Evolutionary conservation across 75 land plant species (phyloP).

Genomic region (Pinus taeda): DNA sequence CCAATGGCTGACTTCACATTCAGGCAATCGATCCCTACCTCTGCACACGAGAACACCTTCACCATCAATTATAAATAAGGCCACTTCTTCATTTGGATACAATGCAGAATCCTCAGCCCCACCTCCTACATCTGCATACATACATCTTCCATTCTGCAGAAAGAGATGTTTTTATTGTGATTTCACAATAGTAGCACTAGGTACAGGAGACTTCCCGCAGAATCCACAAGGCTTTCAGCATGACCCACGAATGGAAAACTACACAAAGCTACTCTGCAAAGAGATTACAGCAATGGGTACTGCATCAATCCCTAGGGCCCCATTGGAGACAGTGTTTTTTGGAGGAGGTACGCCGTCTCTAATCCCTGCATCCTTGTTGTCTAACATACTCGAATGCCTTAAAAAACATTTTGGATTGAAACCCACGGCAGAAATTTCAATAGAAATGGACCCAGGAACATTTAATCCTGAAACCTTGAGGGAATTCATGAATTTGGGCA

Average conservation of each 20-base stretch:
- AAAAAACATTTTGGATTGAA: conserved; percentile 47
- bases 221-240: conserved; percentile 10
- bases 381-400: conserved; percentile 45
- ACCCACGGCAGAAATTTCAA: conserved; percentile 63
- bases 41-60: neutral
- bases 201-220: conserved; percentile 30
- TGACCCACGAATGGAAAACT: conserved; percentile 69
- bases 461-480: conserved; percentile 48
- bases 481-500: conserved; percentile 59
- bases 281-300: conserved; percentile 54
- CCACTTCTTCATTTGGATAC: neutral
- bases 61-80: neutral
- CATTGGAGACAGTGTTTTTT: conserved; percentile 82
- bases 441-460: conserved; percentile 99
- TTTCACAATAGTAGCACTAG: conserved; percentile 91
- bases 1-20: neutral
- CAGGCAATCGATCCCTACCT: neutral
- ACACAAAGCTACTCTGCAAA: conserved; percentile 49
- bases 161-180: conserved; percentile 98
- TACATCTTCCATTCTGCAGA: conserved; percentile 96
- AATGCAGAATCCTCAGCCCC: neutral
- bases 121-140: conserved; percentile 71
- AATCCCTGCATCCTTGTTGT: conserved; percentile 68
- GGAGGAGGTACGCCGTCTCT: conserved; percentile 98
- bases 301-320: conserved; percentile 9